A percentile compares a stretch with the other conserved stretches of the same genome.
Evolutionary conservation across 768 basidiomycete species (phyloP).

Genomic region (Suillus alpinus): DNA sequence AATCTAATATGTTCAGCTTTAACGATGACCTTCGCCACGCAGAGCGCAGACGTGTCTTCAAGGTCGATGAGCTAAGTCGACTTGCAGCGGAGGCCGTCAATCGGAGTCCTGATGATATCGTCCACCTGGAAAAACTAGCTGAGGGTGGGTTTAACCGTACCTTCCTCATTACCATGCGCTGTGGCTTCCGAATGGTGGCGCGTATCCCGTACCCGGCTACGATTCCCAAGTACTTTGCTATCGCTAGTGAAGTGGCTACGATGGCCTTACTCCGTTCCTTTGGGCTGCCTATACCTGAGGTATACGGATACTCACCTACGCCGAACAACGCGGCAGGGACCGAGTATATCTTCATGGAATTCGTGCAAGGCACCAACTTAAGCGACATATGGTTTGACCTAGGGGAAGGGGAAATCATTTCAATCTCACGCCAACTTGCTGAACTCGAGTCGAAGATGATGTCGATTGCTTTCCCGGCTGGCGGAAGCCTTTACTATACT

Average conservation of each 20-base stretch:
- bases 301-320: conserved; percentile 30
- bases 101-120: conserved; percentile 37
- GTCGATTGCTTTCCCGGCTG: conserved; percentile 46
- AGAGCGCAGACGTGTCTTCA: conserved; percentile 43
- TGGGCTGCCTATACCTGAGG: conserved; percentile 29
- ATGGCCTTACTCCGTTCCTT: conserved; percentile 23
- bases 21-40: conserved; percentile 44
- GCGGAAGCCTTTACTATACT: conserved; percentile 49
- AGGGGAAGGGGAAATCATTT: conserved; percentile 36
- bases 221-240: conserved; percentile 24
- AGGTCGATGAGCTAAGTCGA: conserved; percentile 40
- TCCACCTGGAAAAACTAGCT: conserved; percentile 37
- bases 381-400: conserved; percentile 41
- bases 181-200: conserved; percentile 19
- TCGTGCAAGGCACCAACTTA: conserved; percentile 36
- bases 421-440: conserved; percentile 42
- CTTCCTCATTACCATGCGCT: conserved; percentile 28
- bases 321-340: conserved; percentile 26
- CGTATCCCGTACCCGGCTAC: conserved; percentile 10
- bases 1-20: conserved; percentile 29
- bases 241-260: conserved; percentile 31
- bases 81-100: conserved; percentile 44
- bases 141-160: conserved; percentile 36
- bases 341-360: conserved; percentile 31
- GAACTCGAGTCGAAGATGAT: conserved; percentile 48